These are phyloP conservation scores for Dendryphion nanum DNA, from an alignment of 2,329 filamentous ascomycete genomes.

Conservation along the genomic window DNA sequence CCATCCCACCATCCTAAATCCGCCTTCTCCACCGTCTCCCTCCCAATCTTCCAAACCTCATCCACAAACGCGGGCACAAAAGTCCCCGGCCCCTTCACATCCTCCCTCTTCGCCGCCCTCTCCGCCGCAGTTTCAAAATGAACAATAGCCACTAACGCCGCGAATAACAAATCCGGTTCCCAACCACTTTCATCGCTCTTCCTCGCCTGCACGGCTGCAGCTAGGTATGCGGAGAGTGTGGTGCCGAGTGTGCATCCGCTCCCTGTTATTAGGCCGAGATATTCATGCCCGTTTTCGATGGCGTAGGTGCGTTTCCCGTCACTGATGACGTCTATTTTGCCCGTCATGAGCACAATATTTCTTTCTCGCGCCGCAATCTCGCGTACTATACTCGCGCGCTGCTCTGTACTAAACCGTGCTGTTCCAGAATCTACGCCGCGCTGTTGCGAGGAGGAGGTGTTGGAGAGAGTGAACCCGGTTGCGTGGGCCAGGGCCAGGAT, in stretches of 20 bases:
- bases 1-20: constrained; percentile 7
- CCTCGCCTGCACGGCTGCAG: no score
- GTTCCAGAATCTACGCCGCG: constrained; percentile 79
- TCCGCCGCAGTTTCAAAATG: constrained; percentile 79
- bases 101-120: constrained; percentile 54
- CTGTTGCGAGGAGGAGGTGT: constrained; percentile 53
- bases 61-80: constrained; percentile 88
- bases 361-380: constrained; percentile 66
- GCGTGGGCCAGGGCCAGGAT: constrained; percentile 65
- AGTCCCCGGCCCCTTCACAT: constrained; percentile 76
- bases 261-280: constrained; percentile 70
- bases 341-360: constrained; percentile 80
- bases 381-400: constrained; percentile 63
- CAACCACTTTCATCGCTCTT: neutral
- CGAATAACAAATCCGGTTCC: constrained; percentile 57
- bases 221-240: constrained; percentile 71
- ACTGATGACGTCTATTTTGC: constrained; percentile 71
- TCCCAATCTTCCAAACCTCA: constrained; percentile 45
- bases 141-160: constrained; percentile 69
- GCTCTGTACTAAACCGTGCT: constrained; percentile 51
- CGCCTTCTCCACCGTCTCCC: constrained; percentile 11
- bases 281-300: constrained; percentile 73
- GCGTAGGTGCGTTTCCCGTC: constrained; percentile 68
- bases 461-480: constrained; percentile 47
- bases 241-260: constrained; percentile 82